Evolutionary conservation across 441 rosid species (phyloP), one percentile per base, ranked within the genome.

Genomic region (Geranium incanum): DNA sequence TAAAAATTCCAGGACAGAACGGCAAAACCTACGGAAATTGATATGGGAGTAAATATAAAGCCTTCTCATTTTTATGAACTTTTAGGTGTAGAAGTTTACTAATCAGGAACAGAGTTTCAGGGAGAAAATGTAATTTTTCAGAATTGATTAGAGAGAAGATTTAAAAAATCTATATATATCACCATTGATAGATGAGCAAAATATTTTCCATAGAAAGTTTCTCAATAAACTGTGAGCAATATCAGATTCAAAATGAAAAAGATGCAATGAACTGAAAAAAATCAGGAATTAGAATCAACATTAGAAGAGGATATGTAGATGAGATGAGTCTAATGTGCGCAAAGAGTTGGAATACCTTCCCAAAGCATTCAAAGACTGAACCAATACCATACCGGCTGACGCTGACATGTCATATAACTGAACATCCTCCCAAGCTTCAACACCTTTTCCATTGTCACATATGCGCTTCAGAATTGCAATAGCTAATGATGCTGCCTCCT

Each of bases 341-440:
- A 67, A 8, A 13, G 18, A 39, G 15, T 23, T 18, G 67, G n/a
- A 38, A 15, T 72, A 88, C 97, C 93, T 85, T 76, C 84, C 84
- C 67, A 87, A 76, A 73, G 84, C 85, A 64, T 84, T 84, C 84
- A 89, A 77, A 50, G 97, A 86, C 82, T 93, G 98, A 76, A 91
- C 89, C 70, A 87, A 82, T 70, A 89, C 95, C 96, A 91, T 88
- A 9, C 92, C 96, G 74, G 87, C 82, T 33, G 96, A 85, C 76
- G 79, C 88, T 83, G 82, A 72, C 83, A 84, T 81, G 37, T 87
- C 93, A 75, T 72, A 71, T 28, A 85, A 66, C 19, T 76, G 85
- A 4, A 37, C 68, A 16, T 74, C 80, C 43, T 73, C 87, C 13
- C 71, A 57, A 62, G 75, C 75, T 59, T 75, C 77, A 41, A 71